Conservation (phyloP, 78 protist species). For the Emiliania huxleyi region DNA sequence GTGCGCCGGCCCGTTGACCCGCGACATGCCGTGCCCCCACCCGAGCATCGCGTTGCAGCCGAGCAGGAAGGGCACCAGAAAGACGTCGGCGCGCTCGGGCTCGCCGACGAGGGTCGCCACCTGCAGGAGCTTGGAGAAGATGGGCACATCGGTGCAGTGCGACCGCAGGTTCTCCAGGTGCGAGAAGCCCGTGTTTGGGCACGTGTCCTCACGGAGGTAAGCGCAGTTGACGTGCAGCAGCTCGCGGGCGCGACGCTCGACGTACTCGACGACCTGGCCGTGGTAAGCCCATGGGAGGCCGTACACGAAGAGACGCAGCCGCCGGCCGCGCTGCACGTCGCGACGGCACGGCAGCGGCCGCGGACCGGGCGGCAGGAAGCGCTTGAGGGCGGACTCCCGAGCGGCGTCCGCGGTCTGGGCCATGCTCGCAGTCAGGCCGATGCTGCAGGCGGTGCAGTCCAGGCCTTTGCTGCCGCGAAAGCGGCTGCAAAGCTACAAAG, state of each 20-base stretch:
- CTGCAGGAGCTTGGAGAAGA: constrained; percentile 1
- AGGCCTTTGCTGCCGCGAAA: no score
- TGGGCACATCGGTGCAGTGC: constrained; percentile 23
- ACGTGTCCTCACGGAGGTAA: not conserved
- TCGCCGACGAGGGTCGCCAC: not conserved
- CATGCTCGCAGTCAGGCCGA: no score
- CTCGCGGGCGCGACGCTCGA: not conserved
- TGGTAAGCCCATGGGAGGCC: not conserved
- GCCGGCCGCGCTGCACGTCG: not conserved
- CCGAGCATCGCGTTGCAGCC: constrained; percentile 16
- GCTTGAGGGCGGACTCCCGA: no score
- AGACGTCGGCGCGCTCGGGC: not conserved
- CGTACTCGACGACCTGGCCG: not conserved
- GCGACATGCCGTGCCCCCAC: not conserved
- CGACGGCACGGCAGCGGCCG: not conserved
- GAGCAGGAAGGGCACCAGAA: constrained; percentile 9
- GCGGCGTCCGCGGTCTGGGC: no score
- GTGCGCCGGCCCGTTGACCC: not conserved
- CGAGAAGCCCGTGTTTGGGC: not conserved
- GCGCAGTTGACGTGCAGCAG: not conserved
- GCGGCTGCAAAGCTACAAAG: no score
- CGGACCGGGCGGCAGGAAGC: not conserved
- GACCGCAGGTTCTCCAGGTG: not conserved
- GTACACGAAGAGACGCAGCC: not conserved
- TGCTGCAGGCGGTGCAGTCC: no score